Percentiles rank a stretch among this genome's conserved stretches.
Conservation (phyloP, 176 grass and related monocot species). For the Aegilops umbellulata region DNA sequence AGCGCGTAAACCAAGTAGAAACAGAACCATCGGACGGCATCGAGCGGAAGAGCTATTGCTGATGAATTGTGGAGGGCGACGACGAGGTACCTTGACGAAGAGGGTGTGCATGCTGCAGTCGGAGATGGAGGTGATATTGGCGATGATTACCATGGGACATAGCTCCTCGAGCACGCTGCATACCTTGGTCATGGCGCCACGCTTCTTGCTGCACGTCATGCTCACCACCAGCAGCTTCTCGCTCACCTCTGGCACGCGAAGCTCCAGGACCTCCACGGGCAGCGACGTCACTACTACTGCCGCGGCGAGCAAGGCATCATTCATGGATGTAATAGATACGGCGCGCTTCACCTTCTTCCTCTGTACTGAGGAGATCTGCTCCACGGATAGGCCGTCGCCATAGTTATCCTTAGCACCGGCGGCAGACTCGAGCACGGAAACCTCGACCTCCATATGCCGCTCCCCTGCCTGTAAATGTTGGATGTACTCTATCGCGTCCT, state of each 20-base stretch:
- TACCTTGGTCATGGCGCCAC: slow-evolving; percentile 57
- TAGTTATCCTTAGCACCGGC: no score
- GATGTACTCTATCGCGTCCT: no score
- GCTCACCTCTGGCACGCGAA: slow-evolving; percentile 56
- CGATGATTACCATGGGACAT: slow-evolving; percentile 56
- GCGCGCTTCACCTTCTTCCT: slow-evolving; percentile 35
- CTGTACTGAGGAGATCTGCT: not conserved
- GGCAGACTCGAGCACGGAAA: no score
- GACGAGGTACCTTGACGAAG: no score
- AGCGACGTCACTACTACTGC: not conserved
- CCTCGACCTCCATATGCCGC: no score
- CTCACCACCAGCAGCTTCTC: slow-evolving; percentile 60
- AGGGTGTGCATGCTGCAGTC: not conserved
- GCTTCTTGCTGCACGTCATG: slow-evolving; percentile 66
- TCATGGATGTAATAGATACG: slow-evolving; percentile 25
- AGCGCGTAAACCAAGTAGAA: no score
- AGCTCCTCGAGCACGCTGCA: slow-evolving; percentile 66
- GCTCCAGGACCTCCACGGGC: slow-evolving; percentile 59
- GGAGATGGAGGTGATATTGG: slow-evolving; percentile 59
- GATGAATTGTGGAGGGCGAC: no score
- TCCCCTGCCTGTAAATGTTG: no score
- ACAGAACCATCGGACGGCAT: no score
- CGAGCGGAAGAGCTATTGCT: no score
- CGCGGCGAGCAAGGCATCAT: not conserved
- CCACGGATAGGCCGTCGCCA: not conserved